Evolutionary conservation across 2,329 filamentous ascomycete genomes (phyloP).

Genomic region (Ceratocystis cubensis): DNA sequence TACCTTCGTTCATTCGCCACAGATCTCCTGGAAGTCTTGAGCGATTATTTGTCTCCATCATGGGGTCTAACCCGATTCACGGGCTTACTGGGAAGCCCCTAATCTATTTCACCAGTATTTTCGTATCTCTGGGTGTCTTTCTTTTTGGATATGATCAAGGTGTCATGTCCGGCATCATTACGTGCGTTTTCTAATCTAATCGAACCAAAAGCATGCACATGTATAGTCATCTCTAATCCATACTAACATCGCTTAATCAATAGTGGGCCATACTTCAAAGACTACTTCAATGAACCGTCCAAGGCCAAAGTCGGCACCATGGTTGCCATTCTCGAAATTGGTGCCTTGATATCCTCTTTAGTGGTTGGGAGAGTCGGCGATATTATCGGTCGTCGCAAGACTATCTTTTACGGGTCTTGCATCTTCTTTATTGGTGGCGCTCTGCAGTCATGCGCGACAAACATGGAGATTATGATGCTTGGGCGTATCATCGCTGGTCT

Average conservation of each 20-base stretch:
- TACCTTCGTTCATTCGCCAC: constrained; percentile 52
- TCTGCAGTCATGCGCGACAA: constrained; percentile 66
- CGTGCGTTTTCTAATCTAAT: constrained; percentile 35
- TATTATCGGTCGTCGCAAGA: constrained; percentile 74
- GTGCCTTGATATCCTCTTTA: constrained; percentile 81
- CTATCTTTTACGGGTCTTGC: constrained; percentile 85
- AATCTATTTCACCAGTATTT: constrained; percentile 92
- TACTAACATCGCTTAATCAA: not conserved
- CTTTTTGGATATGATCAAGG: constrained; percentile 84
- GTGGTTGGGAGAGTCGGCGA: constrained; percentile 81
- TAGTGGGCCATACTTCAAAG: constrained; percentile 75
- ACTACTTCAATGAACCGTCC: constrained; percentile 84
- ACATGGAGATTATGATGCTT: constrained; percentile 80
- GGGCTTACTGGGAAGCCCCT: constrained; percentile 93
- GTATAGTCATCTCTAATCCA: not conserved
- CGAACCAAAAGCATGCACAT: not conserved
- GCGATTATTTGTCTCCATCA: constrained; percentile 65
- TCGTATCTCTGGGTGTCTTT: constrained; percentile 76
- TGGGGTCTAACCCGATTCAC: constrained; percentile 70
- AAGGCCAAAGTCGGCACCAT: constrained; percentile 85
- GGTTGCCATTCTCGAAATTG: constrained; percentile 92
- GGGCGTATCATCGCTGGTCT: constrained; percentile 75
- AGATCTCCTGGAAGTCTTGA: constrained; percentile 53
- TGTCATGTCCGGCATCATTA: constrained; percentile 67
- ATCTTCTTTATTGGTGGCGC: constrained; percentile 78